These are phyloP conservation scores for Starmerella riodocensis DNA, from an alignment of 805 yeast genomes.

Conservation along the genomic window DNA sequence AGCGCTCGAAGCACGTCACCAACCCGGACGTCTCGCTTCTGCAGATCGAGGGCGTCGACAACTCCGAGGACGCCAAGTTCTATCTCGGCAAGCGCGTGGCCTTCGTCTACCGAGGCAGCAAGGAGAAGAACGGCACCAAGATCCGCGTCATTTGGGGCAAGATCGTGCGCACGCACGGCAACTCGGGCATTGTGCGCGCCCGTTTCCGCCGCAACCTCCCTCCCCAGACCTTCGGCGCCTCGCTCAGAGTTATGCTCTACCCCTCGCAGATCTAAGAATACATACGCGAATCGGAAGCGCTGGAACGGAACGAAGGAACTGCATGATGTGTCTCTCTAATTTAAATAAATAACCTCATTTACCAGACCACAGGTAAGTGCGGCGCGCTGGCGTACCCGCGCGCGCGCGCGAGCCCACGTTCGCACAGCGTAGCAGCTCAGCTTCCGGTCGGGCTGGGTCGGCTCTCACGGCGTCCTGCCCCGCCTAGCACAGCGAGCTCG, in stretches of 20 bases:
- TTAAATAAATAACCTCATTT: constrained; percentile 11
- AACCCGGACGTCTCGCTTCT: constrained; percentile 96
- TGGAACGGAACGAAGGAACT: constrained; percentile 6
- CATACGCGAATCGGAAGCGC: not conserved
- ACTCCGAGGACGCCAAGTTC: constrained; percentile 91
- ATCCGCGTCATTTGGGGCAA: constrained; percentile 99
- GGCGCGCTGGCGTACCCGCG: no score
- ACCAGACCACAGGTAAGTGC: no score
- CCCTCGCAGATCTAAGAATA: constrained; percentile 87
- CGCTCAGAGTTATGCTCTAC: constrained; percentile 98
- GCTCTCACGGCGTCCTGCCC: no score
- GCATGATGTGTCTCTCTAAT: constrained; percentile 13
- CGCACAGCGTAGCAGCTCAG: no score
- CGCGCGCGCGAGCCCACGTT: no score
- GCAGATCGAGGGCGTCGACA: constrained; percentile 90
- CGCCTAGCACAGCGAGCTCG: no score
- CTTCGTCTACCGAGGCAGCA: constrained; percentile 96
- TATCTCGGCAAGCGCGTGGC: constrained; percentile 99
- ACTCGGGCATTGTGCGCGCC: constrained; percentile 96
- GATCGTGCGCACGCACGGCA: constrained; percentile 97
- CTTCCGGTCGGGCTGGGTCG: no score
- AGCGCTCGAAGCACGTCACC: constrained; percentile 96
- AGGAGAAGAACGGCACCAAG: constrained; percentile 97
- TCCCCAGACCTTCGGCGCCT: constrained; percentile 98
- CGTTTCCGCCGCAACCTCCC: constrained; percentile 98